Evolutionary conservation across 2,329 filamentous ascomycete species (phyloP).

Genomic region (Thermothelomyces thermophilus): DNA sequence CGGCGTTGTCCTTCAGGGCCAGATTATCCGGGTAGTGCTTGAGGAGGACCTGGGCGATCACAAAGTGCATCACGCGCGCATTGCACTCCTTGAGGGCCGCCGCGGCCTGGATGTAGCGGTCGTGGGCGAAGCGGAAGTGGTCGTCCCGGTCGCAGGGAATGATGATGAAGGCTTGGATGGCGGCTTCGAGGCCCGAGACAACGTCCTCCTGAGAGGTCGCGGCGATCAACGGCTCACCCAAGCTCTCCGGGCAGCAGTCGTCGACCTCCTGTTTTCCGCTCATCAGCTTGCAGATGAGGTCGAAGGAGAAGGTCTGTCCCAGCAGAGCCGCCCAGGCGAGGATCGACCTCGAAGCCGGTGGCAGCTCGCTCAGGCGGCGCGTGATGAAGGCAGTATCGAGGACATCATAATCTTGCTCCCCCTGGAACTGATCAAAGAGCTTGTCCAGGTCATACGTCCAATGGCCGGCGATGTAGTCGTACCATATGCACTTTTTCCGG

Average conservation of each 20-base stretch:
- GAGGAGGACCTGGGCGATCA: constrained; percentile 74
- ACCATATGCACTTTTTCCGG: constrained; percentile 82
- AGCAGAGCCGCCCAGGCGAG: constrained; percentile 81
- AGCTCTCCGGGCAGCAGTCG: constrained; percentile 32
- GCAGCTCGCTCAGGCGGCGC: constrained; percentile 68
- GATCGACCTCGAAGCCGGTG: constrained; percentile 66
- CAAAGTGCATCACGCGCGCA: constrained; percentile 77
- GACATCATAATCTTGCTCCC: constrained; percentile 69
- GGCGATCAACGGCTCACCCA: constrained; percentile 34
- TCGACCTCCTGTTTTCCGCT: constrained; percentile 60
- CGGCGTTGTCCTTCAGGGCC: constrained; percentile 62
- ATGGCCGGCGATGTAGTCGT: constrained; percentile 72
- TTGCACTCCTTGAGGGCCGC: constrained; percentile 63
- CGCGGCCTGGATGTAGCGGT: constrained; percentile 75
- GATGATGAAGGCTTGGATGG: constrained; percentile 74
- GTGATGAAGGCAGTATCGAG: constrained; percentile 79
- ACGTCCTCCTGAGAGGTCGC: constrained; percentile 59
- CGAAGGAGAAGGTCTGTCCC: constrained; percentile 78
- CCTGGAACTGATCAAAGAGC: constrained; percentile 78
- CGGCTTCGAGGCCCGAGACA: constrained; percentile 71
- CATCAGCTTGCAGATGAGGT: constrained; percentile 69
- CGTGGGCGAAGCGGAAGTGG: constrained; percentile 80
- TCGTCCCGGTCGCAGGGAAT: constrained; percentile 79
- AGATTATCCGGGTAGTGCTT: constrained; percentile 60
- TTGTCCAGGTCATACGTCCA: constrained; percentile 85